Evolutionary conservation across 768 basidiomycete genomes (phyloP), one percentile per base, ranked within the genome.

Genomic region (Sporobolomyces pararoseus): DNA sequence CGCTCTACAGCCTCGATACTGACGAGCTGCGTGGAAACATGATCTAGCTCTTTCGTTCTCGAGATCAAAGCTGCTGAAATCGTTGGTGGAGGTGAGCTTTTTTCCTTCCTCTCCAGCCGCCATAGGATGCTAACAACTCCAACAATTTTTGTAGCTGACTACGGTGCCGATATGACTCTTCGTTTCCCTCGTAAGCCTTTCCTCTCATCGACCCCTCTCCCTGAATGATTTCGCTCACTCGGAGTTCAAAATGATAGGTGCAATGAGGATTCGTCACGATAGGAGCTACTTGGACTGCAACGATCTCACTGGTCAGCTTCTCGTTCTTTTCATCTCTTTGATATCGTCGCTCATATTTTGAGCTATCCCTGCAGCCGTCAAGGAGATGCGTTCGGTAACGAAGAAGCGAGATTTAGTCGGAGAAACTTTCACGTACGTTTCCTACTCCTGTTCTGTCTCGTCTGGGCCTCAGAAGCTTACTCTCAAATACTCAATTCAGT

Each of bases 51-150:
- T 0, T 98, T 99, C 79, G 88, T 97, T 42, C 68, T 98, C 74
- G 89, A 89, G 75, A 85, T 98, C 65, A 98, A 98, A 80, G 95
- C 91, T 0, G 90, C 94, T 0, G 93, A 97, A 78, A 90, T 98
- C 61, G 86, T 86, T 3, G 80, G 83, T 14, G 84, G 90, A 51
- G 88, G 91, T 88, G 66, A 47, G 78, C 71, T 37, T 32, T 23
- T 34, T 25, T 25, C 46, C 10, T 27, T 32, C 16, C 68, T 59
- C 6, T 13, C 50, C 19, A 47, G 27, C 0, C 31, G 19, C 7
- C 31, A n/a, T n/a, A n/a, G n/a, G n/a, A n/a, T n/a, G n/a, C n/a
- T n/a, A n/a, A n/a, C n/a, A n/a, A n/a, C n/a, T n/a, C n/a, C n/a
- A n/a, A n/a, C n/a, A n/a, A n/a, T n/a, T n/a, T n/a, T n/a, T n/a